Percentiles rank a stretch among this genome's conserved stretches.
These are phyloP conservation scores for Diaporthe sp. DNA, from an alignment of 2,329 filamentous ascomycete genomes.

Conservation along the genomic window DNA sequence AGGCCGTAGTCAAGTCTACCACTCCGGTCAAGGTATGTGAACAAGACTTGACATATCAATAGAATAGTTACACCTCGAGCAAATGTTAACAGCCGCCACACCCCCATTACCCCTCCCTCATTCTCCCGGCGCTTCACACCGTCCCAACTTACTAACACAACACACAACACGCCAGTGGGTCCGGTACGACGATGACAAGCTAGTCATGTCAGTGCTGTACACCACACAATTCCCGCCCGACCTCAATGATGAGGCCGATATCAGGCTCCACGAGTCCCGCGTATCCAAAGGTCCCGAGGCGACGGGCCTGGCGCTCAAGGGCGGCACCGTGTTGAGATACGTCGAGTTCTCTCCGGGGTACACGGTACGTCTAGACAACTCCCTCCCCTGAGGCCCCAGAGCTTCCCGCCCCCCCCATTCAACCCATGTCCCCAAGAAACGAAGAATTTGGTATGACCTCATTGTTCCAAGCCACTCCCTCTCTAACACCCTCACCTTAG, in stretches of 20 bases:
- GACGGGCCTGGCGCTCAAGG: slow-evolving; percentile 58
- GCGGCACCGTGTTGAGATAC: slow-evolving; percentile 54
- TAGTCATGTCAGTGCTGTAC: slow-evolving; percentile 34
- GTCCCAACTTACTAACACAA: neutral
- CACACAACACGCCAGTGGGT: slow-evolving; percentile 24
- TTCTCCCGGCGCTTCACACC: neutral
- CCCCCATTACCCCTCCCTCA: neutral
- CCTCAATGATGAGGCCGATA: slow-evolving; percentile 51
- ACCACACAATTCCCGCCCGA: slow-evolving; percentile 35
- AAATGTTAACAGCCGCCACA: neutral
- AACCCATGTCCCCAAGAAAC: neutral
- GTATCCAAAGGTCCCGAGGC: slow-evolving; percentile 49
- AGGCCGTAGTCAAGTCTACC: slow-evolving; percentile 31
- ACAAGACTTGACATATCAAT: no score
- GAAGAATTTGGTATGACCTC: neutral
- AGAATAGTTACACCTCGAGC: no score
- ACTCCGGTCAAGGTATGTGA: slow-evolving; percentile 33
- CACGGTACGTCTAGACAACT: slow-evolving; percentile 13
- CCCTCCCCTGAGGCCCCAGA: neutral
- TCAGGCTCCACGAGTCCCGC: slow-evolving; percentile 55
- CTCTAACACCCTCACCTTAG: neutral
- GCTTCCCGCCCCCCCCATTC: neutral
- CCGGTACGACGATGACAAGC: slow-evolving; percentile 32
- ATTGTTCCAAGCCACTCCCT: neutral
- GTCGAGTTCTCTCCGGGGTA: slow-evolving; percentile 59